These are phyloP conservation scores for Calonectria multiphialidica DNA, from an alignment of 2,329 filamentous ascomycete species.

Conservation along the genomic window DNA sequence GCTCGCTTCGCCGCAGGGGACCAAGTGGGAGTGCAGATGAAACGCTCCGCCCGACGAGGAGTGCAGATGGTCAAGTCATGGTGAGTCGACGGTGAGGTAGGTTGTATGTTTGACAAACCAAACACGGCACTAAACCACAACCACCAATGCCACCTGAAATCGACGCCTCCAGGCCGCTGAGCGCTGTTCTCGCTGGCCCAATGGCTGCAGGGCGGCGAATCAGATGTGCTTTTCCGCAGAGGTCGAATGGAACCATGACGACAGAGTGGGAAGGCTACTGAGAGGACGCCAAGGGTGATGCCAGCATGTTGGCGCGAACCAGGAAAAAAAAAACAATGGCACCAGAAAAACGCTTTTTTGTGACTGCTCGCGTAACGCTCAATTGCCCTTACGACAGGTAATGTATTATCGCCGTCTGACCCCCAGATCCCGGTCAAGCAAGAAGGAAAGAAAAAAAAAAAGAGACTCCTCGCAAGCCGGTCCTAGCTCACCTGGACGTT, in stretches of 20 bases:
- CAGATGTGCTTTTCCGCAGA: background rate
- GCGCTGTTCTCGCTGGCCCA: background rate
- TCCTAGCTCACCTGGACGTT: constrained; percentile 8
- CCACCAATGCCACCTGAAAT: constrained; percentile 25
- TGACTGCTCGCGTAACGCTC: background rate
- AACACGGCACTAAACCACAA: background rate
- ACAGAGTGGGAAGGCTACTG: constrained; percentile 22
- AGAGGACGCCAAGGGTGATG: constrained; percentile 26
- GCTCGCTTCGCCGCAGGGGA: constrained; percentile 7
- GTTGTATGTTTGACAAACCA: background rate
- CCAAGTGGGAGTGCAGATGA: constrained; percentile 35
- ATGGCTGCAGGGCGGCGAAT: background rate
- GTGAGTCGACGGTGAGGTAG: constrained; percentile 20
- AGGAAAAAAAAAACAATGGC: background rate
- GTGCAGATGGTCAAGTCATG: constrained; percentile 30
- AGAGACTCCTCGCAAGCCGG: constrained; percentile 12
- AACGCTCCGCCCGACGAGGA: constrained; percentile 30
- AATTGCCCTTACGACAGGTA: background rate
- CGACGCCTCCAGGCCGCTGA: constrained; percentile 12
- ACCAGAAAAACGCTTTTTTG: background rate
- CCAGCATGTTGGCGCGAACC: background rate
- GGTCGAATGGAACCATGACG: constrained; percentile 27
- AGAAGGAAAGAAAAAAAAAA: constrained; percentile 3
- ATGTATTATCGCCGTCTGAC: background rate
- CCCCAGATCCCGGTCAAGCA: background rate